Conservation (phyloP, 1,284 basidiomycete species). For the Bothia castanella region DNA sequence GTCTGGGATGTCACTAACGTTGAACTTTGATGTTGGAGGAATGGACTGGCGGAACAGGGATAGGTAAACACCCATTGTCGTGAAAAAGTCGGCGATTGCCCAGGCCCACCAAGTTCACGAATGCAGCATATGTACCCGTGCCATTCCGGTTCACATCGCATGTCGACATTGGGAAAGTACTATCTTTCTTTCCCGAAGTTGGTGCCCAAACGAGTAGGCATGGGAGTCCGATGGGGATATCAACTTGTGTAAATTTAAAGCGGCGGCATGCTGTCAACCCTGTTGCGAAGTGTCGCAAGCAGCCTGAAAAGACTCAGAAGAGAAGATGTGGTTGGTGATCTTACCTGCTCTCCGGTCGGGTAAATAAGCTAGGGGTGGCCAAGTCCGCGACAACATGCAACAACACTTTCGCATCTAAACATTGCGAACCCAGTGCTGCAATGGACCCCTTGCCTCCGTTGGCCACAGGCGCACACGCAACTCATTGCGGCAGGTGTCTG, state of each 20-base stretch:
- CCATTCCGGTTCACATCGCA: neutral
- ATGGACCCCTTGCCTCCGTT: constrained; percentile 31
- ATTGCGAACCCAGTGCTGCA: neutral
- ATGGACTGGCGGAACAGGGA: constrained; percentile 24
- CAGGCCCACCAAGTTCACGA: neutral
- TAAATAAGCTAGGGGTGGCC: too few species aligned
- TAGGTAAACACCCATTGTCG: constrained; percentile 9
- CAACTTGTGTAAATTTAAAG: neutral
- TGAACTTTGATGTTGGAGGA: constrained; percentile 37
- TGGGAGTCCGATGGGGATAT: too few species aligned
- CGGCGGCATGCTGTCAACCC: too few species aligned
- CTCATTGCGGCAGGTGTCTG: constrained; percentile 55
- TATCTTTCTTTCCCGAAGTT: too few species aligned
- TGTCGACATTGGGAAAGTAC: neutral
- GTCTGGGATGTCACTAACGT: constrained; percentile 40
- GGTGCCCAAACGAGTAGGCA: too few species aligned
- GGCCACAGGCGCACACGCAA: constrained; percentile 43
- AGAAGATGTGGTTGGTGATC: too few species aligned
- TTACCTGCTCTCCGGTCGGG: too few species aligned
- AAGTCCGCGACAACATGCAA: too few species aligned
- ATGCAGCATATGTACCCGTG: neutral
- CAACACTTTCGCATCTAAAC: too few species aligned
- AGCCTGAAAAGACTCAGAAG: too few species aligned
- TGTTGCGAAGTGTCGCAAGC: neutral
- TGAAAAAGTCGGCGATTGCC: neutral